A percentile compares a stretch with the other conserved stretches of the same genome.
Evolutionary conservation across 805 yeast species (phyloP).

Genomic region (Candida pseudoglaebosa): DNA sequence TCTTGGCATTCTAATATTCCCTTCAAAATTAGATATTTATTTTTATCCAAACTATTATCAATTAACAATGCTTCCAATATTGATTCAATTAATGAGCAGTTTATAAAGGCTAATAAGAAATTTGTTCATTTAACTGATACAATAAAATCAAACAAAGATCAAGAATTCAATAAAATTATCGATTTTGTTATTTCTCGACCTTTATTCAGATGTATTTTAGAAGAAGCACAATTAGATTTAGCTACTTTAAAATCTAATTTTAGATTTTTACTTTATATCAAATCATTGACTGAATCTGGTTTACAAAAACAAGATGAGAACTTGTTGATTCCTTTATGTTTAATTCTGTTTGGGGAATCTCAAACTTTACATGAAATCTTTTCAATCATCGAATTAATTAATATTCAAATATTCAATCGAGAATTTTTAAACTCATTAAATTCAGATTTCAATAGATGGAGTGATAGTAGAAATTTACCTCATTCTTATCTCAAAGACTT

Average conservation of each 20-base stretch:
- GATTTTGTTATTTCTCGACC: conserved; percentile 25
- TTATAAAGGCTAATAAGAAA: conserved; percentile 17
- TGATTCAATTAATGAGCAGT: conserved; percentile 16
- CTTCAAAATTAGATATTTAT: conserved; percentile 20
- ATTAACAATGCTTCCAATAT: conserved; percentile 10
- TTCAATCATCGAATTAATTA: conserved; percentile 29
- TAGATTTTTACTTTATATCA: conserved; percentile 30
- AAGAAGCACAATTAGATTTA: conserved; percentile 10
- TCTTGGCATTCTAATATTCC: conserved; percentile 37
- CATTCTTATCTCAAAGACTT: conserved; percentile 19
- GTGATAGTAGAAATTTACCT: conserved; percentile 14
- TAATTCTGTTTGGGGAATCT: conserved; percentile 24
- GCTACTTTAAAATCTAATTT: conserved; percentile 21
- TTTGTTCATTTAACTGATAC: conserved; percentile 23
- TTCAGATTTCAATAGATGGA: conserved; percentile 26
- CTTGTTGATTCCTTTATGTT: conserved; percentile 34
- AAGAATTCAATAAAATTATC: conserved; percentile 29
- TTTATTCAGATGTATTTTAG: conserved; percentile 21
- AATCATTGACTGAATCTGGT: conserved; percentile 35
- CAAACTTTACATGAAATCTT: conserved; percentile 23
- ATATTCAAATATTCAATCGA: conserved; percentile 26
- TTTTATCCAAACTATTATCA: conserved; percentile 23
- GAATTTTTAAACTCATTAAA: conserved; percentile 25
- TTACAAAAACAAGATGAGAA: conserved; percentile 36
- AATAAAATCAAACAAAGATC: conserved; percentile 26